Evolutionary conservation across 2,329 filamentous ascomycete species (phyloP).

Genomic region (Penicillium sp.): DNA sequence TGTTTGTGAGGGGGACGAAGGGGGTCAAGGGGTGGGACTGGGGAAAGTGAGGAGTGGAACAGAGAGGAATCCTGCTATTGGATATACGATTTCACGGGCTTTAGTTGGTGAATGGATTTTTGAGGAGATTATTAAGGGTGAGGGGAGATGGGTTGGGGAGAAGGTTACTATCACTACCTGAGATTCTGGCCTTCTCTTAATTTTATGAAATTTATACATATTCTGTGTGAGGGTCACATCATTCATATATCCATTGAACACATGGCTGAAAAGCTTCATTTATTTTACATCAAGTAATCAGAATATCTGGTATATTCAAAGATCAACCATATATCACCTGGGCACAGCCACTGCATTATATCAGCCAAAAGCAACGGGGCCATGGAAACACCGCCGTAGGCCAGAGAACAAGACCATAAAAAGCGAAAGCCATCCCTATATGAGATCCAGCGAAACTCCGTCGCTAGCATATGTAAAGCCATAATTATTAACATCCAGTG

Average conservation of each 20-base stretch:
- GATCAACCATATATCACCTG: neutral
- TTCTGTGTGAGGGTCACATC: neutral
- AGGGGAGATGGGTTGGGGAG: conserved; percentile 17
- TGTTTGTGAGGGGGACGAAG: conserved; percentile 10
- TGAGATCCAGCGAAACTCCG: conserved; percentile 5
- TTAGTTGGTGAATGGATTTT: conserved; percentile 32
- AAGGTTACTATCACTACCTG: conserved; percentile 15
- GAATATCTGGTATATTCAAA: neutral
- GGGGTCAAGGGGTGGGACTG: conserved; percentile 9
- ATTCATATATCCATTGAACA: neutral
- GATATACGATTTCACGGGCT: conserved; percentile 27
- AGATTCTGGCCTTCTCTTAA: neutral
- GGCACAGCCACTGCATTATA: neutral
- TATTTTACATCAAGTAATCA: neutral
- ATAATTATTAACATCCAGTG: neutral
- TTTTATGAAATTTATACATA: neutral
- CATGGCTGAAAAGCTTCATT: neutral
- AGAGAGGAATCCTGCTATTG: conserved; percentile 24
- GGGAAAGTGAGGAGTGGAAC: conserved; percentile 22
- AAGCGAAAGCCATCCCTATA: neutral
- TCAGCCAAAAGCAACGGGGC: neutral
- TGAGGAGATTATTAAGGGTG: conserved; percentile 17
- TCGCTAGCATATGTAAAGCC: conserved; percentile 2
- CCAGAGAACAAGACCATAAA: neutral
- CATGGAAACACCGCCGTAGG: neutral